These are phyloP conservation scores for Fraxinus quadrangulata DNA, from an alignment of 257 asterid genomes.

Conservation along the genomic window DNA sequence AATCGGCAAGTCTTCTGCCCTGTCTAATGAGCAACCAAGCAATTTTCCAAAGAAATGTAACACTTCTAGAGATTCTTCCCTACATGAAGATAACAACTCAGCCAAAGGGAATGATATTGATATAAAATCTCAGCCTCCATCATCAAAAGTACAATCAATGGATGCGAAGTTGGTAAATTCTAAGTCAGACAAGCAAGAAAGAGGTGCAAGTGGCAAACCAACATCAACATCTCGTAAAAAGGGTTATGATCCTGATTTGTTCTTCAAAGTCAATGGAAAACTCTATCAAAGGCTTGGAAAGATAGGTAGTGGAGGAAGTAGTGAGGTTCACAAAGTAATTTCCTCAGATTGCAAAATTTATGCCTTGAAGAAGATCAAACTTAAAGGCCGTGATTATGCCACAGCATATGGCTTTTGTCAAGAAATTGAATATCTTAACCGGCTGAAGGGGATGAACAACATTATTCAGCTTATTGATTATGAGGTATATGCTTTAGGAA, in stretches of 20 bases:
- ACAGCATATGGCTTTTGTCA: conserved; percentile 97
- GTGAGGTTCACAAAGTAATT: conserved; percentile 99
- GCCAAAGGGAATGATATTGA: conserved; percentile 41
- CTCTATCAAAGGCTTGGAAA: conserved; percentile 96
- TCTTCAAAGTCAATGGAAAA: conserved; percentile 94
- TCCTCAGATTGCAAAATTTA: conserved; percentile 87
- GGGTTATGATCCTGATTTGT: conserved; percentile 79
- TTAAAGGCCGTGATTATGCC: conserved; percentile 97
- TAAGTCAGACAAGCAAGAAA: conserved; percentile 61
- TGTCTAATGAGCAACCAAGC: conserved; percentile 37
- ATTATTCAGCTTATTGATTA: conserved; percentile 92
- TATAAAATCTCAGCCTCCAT: conserved; percentile 46
- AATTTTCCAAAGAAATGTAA: conserved; percentile 38
- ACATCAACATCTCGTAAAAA: conserved; percentile 74
- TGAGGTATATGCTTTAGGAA: conserved; percentile 59
- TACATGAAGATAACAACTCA: conserved; percentile 37
- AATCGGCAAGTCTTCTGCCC: conserved; percentile 31
- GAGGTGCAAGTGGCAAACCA: conserved; percentile 58
- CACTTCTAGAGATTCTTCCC: conserved; percentile 32
- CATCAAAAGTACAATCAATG: conserved; percentile 41
- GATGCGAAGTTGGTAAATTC: conserved; percentile 51
- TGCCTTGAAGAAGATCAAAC: conserved; percentile 91
- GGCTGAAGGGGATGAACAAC: conserved; percentile 76
- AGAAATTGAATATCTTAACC: conserved; percentile 81
- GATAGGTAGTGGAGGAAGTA: conserved; percentile 99